These are phyloP conservation scores for Coprinopsis cinerea DNA, from an alignment of 768 basidiomycete genomes.

Conservation along the genomic window DNA sequence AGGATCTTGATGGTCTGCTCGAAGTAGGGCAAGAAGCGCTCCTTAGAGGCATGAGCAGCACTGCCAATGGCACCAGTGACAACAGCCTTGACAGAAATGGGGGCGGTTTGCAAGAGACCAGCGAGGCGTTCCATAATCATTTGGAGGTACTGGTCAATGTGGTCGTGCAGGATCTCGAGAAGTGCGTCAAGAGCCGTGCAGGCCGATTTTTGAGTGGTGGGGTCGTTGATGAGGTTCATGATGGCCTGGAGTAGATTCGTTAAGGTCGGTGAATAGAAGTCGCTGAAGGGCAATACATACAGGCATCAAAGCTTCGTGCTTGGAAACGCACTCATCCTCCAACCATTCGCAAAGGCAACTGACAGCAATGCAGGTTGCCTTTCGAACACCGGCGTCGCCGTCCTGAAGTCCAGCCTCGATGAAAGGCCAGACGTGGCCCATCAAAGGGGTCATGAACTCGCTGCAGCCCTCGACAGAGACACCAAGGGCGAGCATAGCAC, in stretches of 20 bases:
- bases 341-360: slow-evolving; percentile 97
- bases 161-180: slow-evolving; percentile 88
- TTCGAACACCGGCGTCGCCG: slow-evolving; percentile 77
- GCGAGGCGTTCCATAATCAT: slow-evolving; percentile 94
- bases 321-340: slow-evolving; percentile 83
- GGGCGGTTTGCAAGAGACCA: slow-evolving; percentile 79
- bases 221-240: slow-evolving; percentile 85
- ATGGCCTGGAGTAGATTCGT: slow-evolving; percentile 51
- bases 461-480: slow-evolving; percentile 96
- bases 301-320: slow-evolving; percentile 81
- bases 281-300: slow-evolving; percentile 36
- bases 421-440: slow-evolving; percentile 89
- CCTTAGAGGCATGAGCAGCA: slow-evolving; percentile 93
- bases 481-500: slow-evolving; percentile 92
- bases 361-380: slow-evolving; percentile 93
- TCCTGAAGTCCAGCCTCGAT: slow-evolving; percentile 87
- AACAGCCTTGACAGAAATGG: slow-evolving; percentile 85
- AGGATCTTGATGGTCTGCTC: slow-evolving; percentile 84
- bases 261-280: slow-evolving; percentile 2
- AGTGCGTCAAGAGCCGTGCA: slow-evolving; percentile 96
- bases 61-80: slow-evolving; percentile 98
- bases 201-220: slow-evolving; percentile 83
- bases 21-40: slow-evolving; percentile 91
- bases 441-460: slow-evolving; percentile 94
- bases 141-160: slow-evolving; percentile 85